Evolutionary conservation across 768 basidiomycete genomes (phyloP).

Genomic region (Lactarius evosmus): DNA sequence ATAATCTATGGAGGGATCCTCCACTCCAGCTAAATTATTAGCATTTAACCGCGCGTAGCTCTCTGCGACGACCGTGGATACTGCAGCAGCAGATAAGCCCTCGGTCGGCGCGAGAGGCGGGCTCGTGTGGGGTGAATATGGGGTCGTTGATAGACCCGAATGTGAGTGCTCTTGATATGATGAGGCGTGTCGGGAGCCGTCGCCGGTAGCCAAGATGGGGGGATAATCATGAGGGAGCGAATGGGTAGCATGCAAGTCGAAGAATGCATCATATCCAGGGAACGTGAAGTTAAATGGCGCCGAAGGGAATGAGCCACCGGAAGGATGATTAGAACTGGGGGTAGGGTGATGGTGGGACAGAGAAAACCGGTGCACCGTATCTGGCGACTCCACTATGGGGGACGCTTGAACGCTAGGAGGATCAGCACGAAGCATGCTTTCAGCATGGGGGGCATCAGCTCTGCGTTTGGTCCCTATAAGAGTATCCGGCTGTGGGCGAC

Average conservation of each 20-base stretch:
- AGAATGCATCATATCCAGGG: slow-evolving; percentile 55
- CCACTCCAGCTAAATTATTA: slow-evolving; percentile 49
- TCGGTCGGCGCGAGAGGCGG: slow-evolving; percentile 40
- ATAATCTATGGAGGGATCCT: slow-evolving; percentile 59
- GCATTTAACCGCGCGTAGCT: slow-evolving; percentile 65
- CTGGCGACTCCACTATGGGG: slow-evolving; percentile 25
- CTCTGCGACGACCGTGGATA: slow-evolving; percentile 67
- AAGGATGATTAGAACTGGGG: slow-evolving; percentile 33
- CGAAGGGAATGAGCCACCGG: slow-evolving; percentile 57
- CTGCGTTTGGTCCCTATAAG: slow-evolving; percentile 71
- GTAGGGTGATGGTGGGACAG: slow-evolving; percentile 32
- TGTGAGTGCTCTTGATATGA: slow-evolving; percentile 30
- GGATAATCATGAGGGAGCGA: slow-evolving; percentile 37
- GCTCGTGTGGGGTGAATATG: slow-evolving; percentile 39
- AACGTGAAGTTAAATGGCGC: slow-evolving; percentile 71
- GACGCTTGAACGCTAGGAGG: slow-evolving; percentile 43
- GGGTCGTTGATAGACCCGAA: slow-evolving; percentile 32
- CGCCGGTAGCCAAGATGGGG: slow-evolving; percentile 26
- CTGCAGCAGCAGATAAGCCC: slow-evolving; percentile 61
- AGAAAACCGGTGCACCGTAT: slow-evolving; percentile 25
- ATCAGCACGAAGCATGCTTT: slow-evolving; percentile 78
- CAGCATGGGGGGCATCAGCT: slow-evolving; percentile 76
- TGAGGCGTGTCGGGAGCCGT: slow-evolving; percentile 26
- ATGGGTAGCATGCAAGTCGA: slow-evolving; percentile 40
- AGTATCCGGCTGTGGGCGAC: slow-evolving; percentile 64